A percentile compares a stretch with the other conserved stretches of the same genome.
Evolutionary conservation across 2,329 filamentous ascomycete species (phyloP).

Genomic region (Ascochyta lentis): DNA sequence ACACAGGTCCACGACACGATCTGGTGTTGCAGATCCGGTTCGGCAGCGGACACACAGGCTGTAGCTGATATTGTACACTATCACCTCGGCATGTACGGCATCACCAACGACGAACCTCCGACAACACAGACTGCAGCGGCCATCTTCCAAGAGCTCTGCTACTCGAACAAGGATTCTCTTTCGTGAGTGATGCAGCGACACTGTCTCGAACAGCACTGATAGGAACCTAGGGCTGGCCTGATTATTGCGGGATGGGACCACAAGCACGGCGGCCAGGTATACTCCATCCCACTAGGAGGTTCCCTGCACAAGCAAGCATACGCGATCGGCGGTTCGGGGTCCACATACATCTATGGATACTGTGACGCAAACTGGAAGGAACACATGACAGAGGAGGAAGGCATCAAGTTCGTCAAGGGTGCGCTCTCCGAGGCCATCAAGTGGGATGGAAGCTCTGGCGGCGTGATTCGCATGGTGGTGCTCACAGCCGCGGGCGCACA

Average conservation of each 20-base stretch:
- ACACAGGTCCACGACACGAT: slow-evolving; percentile 98
- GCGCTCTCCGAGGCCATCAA: slow-evolving; percentile 94
- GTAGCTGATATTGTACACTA: slow-evolving; percentile 98
- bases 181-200: slow-evolving; percentile 64
- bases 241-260: slow-evolving; percentile 99
- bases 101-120: slow-evolving; percentile 86
- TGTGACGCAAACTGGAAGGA: slow-evolving; percentile 97
- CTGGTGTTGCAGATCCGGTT: slow-evolving; percentile 98
- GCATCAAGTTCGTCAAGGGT: slow-evolving; percentile 90
- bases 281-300: slow-evolving; percentile 94
- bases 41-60: slow-evolving; percentile 95
- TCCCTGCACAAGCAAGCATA: slow-evolving; percentile 98
- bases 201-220: slow-evolving; percentile 24
- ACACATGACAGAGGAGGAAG: slow-evolving; percentile 90
- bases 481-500: slow-evolving; percentile 88
- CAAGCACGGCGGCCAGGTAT: slow-evolving; percentile 94
- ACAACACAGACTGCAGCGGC: slow-evolving; percentile 95
- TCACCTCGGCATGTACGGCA: slow-evolving; percentile 89
- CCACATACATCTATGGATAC: slow-evolving; percentile 99
- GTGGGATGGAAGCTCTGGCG: slow-evolving; percentile 98
- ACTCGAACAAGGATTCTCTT: slow-evolving; percentile 92
- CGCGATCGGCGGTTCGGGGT: slow-evolving; percentile 93
- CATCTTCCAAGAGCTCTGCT: slow-evolving; percentile 98
- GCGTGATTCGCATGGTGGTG: slow-evolving; percentile 97
- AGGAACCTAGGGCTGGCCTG: slow-evolving; percentile 76